A percentile compares a stretch with the other conserved stretches of the same genome.
phyloP scores from a whole-genome alignment of 1,139 yeast species.

The Taphrina communis region DNA sequence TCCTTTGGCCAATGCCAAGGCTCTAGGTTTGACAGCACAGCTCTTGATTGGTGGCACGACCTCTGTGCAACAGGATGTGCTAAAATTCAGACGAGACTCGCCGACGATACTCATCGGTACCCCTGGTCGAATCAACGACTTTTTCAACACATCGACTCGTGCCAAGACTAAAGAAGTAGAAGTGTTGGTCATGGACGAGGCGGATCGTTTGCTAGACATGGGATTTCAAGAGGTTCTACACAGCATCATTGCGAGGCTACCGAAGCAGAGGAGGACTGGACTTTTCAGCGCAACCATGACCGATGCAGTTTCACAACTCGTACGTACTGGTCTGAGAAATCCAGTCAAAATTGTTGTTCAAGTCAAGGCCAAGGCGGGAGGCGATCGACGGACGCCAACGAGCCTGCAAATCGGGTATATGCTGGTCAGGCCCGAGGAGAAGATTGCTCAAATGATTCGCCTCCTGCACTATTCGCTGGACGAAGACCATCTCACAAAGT shows the following conservation, averaged over 20 bases:
- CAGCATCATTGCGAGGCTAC: conserved; percentile 67
- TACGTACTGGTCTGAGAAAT: conserved; percentile 72
- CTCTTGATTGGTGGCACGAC: conserved; percentile 76
- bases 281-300: conserved; percentile 88
- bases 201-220: conserved; percentile 81
- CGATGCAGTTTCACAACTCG: conserved; percentile 63
- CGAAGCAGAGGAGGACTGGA: conserved; percentile 93
- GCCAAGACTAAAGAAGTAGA: conserved; percentile 62
- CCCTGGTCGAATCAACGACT: conserved; percentile 86
- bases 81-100: conserved; percentile 58
- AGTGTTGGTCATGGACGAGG: conserved; percentile 85
- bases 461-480: conserved; percentile 54
- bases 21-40: conserved; percentile 62
- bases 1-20: conserved; percentile 15
- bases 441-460: conserved; percentile 64
- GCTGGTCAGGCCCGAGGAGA: conserved; percentile 64
- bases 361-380: conserved; percentile 45
- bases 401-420: conserved; percentile 69
- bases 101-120: conserved; percentile 88
- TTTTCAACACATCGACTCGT: conserved; percentile 58
- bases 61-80: conserved; percentile 75
- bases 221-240: conserved; percentile 76
- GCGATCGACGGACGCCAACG: conserved; percentile 58
- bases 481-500: conserved; percentile 67
- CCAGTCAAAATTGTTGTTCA: conserved; percentile 84